Base-by-base conservation (phyloP, 2,329 filamentous ascomycete species). In the Cytospora paraplurivora region DNA sequence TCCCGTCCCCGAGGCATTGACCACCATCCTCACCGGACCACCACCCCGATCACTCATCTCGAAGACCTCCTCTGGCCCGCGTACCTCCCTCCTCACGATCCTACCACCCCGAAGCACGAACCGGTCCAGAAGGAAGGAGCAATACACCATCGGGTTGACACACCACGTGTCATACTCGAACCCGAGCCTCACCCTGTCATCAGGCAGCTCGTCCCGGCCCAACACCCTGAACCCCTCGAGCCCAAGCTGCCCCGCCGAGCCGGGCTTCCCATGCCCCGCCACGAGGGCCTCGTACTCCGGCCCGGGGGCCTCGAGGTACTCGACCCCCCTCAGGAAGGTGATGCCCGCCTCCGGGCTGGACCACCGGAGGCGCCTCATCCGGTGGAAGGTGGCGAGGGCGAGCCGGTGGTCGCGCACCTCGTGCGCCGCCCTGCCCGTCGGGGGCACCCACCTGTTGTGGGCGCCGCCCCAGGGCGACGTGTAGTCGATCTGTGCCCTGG, bases 391-490 rank as follows among this genome's bases (percentile, higher is more conserved):
- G 13, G 63, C 68, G 15, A 80, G 69, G 15, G 79, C 74, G 68
- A 81, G 74, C 44, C 61, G 71, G 66, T 82, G 80, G 65, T 83
- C 81, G 37, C 77, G 65, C 6, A 68, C 56, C 13, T 70, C 70
- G 38, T 73, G 70, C 7, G 70, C 72, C 61, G 53, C 62, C 57
- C 17, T 49, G 37, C 6, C 50, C 37, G 11, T 21, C 63, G 78
- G 78, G 1, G 79, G 79, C 38, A 84, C 79, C 68, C 79, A 82
- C 49, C 82, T 78, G 67, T 84, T 82, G 69, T 86, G 82, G 2
- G 83, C 83, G 12, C 83, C 83, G 41, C 78, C 83, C 83, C 82
- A 85, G 58, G 83, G 82, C 35, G 83, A 85, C 15, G 83, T 81
- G 70, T 80, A 86, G 74, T 85, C 78, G 69, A 82, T 79, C 62